Base-by-base conservation (phyloP, 2,329 filamentous ascomycete species). In the Beauveria sp. region DNA sequence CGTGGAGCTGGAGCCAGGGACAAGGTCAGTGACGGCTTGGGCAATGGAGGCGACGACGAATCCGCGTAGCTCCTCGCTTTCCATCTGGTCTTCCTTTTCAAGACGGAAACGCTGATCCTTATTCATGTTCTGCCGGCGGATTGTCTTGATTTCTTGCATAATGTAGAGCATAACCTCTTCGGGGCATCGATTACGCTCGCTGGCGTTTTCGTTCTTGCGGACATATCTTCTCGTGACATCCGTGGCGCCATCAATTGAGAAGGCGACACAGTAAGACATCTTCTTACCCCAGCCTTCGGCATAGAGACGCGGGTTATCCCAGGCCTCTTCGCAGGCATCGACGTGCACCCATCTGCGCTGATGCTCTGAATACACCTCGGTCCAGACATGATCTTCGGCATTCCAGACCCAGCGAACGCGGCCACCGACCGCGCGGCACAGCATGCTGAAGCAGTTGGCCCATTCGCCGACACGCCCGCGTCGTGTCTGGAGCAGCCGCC, bases 391-490 rank as follows among this genome's bases (percentile, higher is more conserved):
- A 73, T 98, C 95, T 74, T 98, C 95, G 34, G 89, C 88, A 68
- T 98, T 98, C 95, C 95, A 99, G 12, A 99, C 89, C 95, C 95
- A 99, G 70, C 95, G 86, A 26, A 97, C 92, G 64, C 93, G 85
- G 63, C 89, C 90, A 55, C 93, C 93, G 16, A 98, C 86, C 5
- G 95, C 95, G 63, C 93, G 86, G 79, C 93, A 98, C 58, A 99
- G 83, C 95, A 98, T 98, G 77, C 89, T 93, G 78, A 99, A 99
- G 81, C 93, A 97, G 77, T 97, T 98, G 66, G 91, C 92, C 92
- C 95, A 98, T 78, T 99, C 95, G 64, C 95, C 95, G 64, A 89
- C 89, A 67, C 95, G 87, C 42, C 95, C 95, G 67, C 89, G 84
- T 67, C 90, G 82, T 30, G 91, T 96, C 73, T 97, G 89, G 49